Evolutionary conservation across 2,329 filamentous ascomycete species (phyloP), one percentile per base, ranked within the genome.

Genomic region (Daldinia sp.): DNA sequence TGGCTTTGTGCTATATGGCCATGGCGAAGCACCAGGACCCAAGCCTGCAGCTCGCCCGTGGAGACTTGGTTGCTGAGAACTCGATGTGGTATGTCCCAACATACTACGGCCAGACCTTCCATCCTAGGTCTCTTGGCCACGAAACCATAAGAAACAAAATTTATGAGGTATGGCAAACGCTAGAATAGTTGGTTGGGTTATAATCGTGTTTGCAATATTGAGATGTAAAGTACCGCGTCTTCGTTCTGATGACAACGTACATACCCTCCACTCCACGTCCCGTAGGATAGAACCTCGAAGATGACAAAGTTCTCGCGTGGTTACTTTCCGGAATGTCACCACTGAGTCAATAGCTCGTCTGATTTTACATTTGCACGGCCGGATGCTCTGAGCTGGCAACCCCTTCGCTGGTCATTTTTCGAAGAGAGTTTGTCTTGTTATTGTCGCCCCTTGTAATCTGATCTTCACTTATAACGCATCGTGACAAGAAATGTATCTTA

Each of bases 1-100:
- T 78, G 55, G 78, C 80, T 0, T 64, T 81, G 13, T 82, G 79
- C 65, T 77, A 81, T 68, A 81, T 82, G 79, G 78, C 77, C 17
- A 78, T 75, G 70, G 77, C 78, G 3, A 77, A 72, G 30, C 67
- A 70, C 23, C 67, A 70, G 15, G 73, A 81, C 52, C 76, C 78
- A 3, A 71, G 66, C 3, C 71, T 81, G 37, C 72, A 70, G 43
- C 69, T 64, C 41, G 73, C 74, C 2, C 60, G 70, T 7, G 72
- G 69, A 0, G 65, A 72, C 10, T 21, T 75, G 3, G 60, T 67
- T 23, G 59, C 68, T 5, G 58, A 74, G 53, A 76, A 77, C 43
- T 77, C 76, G 2, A 80, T 80, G 77, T 81, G 79, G 79, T 79
- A 79, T 68, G 78, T 80, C n/a, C 80, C 80, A 11, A 80, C 78